phyloP scores from a whole-genome alignment of 257 asterid genomes.

The Ilex asprella region DNA sequence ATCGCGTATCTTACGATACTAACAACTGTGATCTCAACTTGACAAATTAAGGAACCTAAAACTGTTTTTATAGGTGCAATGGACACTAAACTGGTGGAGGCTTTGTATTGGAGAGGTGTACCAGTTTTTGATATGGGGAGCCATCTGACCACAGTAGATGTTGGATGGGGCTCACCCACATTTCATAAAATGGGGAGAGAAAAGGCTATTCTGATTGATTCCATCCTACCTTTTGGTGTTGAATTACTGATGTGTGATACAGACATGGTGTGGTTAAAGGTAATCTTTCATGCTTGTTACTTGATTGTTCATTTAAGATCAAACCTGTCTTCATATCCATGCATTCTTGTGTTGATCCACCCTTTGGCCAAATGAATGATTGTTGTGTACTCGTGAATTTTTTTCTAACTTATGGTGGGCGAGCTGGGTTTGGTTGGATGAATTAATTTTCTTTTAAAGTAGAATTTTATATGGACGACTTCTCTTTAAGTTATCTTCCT shows the following conservation, averaged over 20 bases:
- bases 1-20: too few species aligned
- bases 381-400: too few species aligned
- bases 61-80: conserved; percentile 60
- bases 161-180: conserved; percentile 93
- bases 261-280: conserved; percentile 99
- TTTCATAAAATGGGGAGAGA: conserved; percentile 99
- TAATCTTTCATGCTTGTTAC: conserved; percentile 26
- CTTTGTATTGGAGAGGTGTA: conserved; percentile 94
- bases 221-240: conserved; percentile 77
- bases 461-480: too few species aligned
- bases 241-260: conserved; percentile 97
- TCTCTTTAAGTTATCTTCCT: too few species aligned
- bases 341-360: conserved; percentile 1
- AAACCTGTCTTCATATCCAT: neutral
- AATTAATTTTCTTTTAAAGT: too few species aligned
- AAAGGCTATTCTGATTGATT: conserved; percentile 81
- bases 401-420: too few species aligned
- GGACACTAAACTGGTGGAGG: conserved; percentile 92
- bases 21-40: conserved; percentile 15
- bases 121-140: conserved; percentile 98
- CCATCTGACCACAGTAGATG: conserved; percentile 96
- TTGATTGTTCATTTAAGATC: conserved; percentile 1
- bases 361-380: neutral
- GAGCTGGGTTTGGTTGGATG: too few species aligned
- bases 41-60: conserved; percentile 7